Percentiles rank a stretch among this genome's conserved stretches.
These are phyloP conservation scores for Lentinula aciculospora DNA, from an alignment of 768 basidiomycete genomes.

Conservation along the genomic window DNA sequence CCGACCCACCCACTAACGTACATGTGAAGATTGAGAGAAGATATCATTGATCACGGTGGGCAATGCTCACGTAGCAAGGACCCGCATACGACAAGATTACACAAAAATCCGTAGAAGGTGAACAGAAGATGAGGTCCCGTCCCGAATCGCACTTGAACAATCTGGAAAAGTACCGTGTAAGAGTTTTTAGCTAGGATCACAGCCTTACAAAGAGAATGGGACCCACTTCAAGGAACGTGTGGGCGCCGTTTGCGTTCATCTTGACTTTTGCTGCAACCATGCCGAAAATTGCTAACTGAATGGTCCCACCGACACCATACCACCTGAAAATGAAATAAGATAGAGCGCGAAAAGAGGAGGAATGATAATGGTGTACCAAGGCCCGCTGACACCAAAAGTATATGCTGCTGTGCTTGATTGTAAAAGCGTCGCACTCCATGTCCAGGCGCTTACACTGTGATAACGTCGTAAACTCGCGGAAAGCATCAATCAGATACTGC, in stretches of 20 bases:
- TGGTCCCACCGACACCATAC: slow-evolving; percentile 48
- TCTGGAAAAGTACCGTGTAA: slow-evolving; percentile 19
- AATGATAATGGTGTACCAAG: slow-evolving; percentile 26
- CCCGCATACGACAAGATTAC: slow-evolving; percentile 45
- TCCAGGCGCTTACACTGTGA: slow-evolving; percentile 46
- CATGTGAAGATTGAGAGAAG: background rate
- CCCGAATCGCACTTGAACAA: slow-evolving; percentile 45
- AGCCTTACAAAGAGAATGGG: background rate
- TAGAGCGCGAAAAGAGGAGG: background rate
- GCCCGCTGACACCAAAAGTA: slow-evolving; percentile 45
- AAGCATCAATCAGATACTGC: background rate
- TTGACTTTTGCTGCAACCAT: slow-evolving; percentile 53
- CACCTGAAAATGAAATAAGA: slow-evolving; percentile 24
- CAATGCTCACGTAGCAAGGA: slow-evolving; percentile 38
- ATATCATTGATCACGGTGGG: too few species aligned
- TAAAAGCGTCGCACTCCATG: slow-evolving; percentile 52
- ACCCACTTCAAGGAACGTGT: slow-evolving; percentile 48
- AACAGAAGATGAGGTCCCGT: slow-evolving; percentile 42
- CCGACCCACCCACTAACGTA: slow-evolving; percentile 35
- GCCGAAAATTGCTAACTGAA: slow-evolving; percentile 48
- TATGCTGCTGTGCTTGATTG: slow-evolving; percentile 49
- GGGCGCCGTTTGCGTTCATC: slow-evolving; percentile 52
- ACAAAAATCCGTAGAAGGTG: slow-evolving; percentile 46
- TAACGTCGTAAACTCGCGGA: background rate
- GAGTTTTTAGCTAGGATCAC: background rate